phyloP scores from a whole-genome alignment of 192 early-diverging fungal genomes.

The Coemansia sp. region DNA sequence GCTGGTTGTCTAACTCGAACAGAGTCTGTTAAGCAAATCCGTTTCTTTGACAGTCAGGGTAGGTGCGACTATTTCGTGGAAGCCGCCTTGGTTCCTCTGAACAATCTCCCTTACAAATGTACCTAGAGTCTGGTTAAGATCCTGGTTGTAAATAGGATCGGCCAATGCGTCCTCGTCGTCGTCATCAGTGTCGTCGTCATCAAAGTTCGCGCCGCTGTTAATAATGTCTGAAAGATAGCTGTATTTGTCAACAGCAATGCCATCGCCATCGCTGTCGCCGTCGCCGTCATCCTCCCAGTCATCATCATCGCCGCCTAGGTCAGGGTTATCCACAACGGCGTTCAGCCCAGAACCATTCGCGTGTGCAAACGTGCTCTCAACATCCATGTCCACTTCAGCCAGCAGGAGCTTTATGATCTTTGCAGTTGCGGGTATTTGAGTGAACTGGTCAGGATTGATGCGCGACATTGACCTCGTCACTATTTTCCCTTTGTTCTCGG shows the following conservation, averaged over 20 bases:
- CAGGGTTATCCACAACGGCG: constrained; percentile 57
- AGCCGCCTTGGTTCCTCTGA: constrained; percentile 12
- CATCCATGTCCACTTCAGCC: constrained; percentile 73
- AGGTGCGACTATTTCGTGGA: constrained; percentile 27
- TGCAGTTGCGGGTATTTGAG: constrained; percentile 70
- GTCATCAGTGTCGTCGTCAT: constrained; percentile 32
- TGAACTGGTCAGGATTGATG: constrained; percentile 69
- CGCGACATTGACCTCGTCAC: constrained; percentile 61
- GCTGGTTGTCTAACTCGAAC: not conserved
- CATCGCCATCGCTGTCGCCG: constrained; percentile 20
- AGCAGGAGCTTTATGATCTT: constrained; percentile 88
- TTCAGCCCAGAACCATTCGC: constrained; percentile 57
- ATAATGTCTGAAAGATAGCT: constrained; percentile 29
- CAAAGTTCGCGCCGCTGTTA: constrained; percentile 11
- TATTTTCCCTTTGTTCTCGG: constrained; percentile 48
- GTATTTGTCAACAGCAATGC: constrained; percentile 18
- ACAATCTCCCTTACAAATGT: constrained; percentile 32
- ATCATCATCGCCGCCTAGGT: constrained; percentile 42
- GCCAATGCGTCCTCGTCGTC: constrained; percentile 39
- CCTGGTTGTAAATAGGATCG: constrained; percentile 51
- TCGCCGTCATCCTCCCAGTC: constrained; percentile 67
- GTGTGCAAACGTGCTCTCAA: constrained; percentile 61
- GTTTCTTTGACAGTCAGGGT: constrained; percentile 28
- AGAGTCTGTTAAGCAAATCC: constrained; percentile 19
- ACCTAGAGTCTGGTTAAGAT: constrained; percentile 43